Percentiles rank a stretch among this genome's conserved stretches.
phyloP scores from a whole-genome alignment of 106 monocot genomes.

The Allium fistulosum region DNA sequence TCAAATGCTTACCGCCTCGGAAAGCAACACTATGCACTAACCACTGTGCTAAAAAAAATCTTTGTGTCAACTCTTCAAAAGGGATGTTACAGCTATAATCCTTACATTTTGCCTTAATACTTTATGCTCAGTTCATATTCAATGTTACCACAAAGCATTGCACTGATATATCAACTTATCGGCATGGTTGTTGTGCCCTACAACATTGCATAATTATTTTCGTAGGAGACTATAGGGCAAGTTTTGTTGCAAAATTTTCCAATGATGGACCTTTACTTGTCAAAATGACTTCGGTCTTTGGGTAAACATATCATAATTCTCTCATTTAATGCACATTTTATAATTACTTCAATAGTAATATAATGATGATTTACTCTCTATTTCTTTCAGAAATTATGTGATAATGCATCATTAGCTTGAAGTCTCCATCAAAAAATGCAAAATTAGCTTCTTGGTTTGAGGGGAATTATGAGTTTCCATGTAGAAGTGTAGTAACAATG shows the following conservation, averaged over 20 bases:
- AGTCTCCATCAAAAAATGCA: slow-evolving; percentile 21
- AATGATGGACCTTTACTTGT: slow-evolving; percentile 36
- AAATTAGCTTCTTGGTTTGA: slow-evolving; percentile 40
- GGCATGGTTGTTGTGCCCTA: slow-evolving; percentile 49
- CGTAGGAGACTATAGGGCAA: slow-evolving; percentile 18
- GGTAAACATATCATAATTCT: no score
- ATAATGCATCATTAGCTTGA: slow-evolving; percentile 56
- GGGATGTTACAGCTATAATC: not conserved
- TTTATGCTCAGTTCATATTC: slow-evolving; percentile 46
- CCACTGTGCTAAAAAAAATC: no score
- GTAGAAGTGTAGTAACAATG: slow-evolving; percentile 87
- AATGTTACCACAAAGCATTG: slow-evolving; percentile 42
- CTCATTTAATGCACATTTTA: no score
- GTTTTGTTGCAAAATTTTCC: slow-evolving; percentile 27
- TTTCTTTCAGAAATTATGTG: slow-evolving; percentile 74
- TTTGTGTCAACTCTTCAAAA: no score
- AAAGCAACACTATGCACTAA: no score
- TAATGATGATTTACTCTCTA: no score
- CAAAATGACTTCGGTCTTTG: slow-evolving; percentile 49
- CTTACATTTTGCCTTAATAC: not conserved
- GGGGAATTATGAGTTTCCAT: slow-evolving; percentile 59
- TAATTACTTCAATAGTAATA: no score
- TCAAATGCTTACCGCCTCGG: no score
- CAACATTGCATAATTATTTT: slow-evolving; percentile 39
- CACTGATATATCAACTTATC: slow-evolving; percentile 43